phyloP scores from a whole-genome alignment of 164 flowering plant genomes.

The Magnolia kwangsiensis region DNA sequence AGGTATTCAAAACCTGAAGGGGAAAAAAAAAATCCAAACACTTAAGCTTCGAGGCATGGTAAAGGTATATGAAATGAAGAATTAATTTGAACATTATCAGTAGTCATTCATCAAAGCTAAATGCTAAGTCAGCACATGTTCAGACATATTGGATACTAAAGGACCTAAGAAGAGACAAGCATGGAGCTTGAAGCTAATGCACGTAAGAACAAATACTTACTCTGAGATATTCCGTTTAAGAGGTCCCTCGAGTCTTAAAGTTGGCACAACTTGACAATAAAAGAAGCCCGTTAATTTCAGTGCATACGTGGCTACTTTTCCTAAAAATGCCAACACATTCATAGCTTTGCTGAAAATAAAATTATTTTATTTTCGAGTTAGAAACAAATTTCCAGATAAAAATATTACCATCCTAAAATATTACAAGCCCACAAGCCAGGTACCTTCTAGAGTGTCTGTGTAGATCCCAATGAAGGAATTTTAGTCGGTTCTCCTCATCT shows the following conservation, averaged over 20 bases:
- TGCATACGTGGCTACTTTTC: constrained; percentile 67
- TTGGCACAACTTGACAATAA: constrained; percentile 49
- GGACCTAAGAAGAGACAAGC: background rate
- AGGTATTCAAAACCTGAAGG: no score
- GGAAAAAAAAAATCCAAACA: no score
- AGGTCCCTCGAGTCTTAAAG: constrained; percentile 29
- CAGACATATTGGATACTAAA: background rate
- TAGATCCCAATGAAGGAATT: constrained; percentile 89
- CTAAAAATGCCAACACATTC: constrained; percentile 58
- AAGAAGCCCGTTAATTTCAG: constrained; percentile 74
- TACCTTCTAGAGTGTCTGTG: constrained; percentile 76
- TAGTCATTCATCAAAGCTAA: background rate
- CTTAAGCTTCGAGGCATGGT: background rate
- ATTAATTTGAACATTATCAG: background rate
- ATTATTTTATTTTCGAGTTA: constrained; percentile 2
- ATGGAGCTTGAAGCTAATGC: no score
- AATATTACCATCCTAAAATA: background rate
- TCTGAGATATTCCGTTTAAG: constrained; percentile 24
- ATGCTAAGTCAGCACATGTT: background rate
- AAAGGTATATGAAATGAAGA: background rate
- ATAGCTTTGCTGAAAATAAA: constrained; percentile 54
- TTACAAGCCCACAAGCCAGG: constrained; percentile 5
- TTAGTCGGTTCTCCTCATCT: constrained; percentile 58
- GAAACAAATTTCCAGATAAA: background rate
- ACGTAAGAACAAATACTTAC: constrained; percentile 38